A percentile compares a stretch with the other conserved stretches of the same genome.
phyloP scores from a whole-genome alignment of 768 basidiomycete species.

The Xanthoconium purpureum region DNA sequence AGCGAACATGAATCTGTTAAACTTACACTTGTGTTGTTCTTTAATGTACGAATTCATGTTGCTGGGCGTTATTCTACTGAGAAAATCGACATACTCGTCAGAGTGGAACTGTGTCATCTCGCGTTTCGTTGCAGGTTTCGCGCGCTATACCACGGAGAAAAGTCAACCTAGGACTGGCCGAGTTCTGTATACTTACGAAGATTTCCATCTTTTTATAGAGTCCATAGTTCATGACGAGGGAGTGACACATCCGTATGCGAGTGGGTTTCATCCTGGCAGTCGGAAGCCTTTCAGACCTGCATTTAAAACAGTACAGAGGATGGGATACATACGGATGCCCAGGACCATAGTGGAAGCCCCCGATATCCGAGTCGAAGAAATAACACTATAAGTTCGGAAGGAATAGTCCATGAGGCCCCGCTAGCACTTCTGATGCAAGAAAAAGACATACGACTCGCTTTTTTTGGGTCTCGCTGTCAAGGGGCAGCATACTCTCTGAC shows the following conservation, averaged over 20 bases:
- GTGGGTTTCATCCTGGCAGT: conserved; percentile 88
- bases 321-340: conserved; percentile 76
- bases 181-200: conserved; percentile 62
- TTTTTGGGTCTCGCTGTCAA: conserved; percentile 71
- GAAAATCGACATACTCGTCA: conserved; percentile 98
- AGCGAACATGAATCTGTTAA: neutral
- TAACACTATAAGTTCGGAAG: conserved; percentile 65
- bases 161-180: neutral
- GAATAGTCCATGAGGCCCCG: conserved; percentile 5
- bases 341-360: conserved; percentile 98
- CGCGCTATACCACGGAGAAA: conserved; percentile 57
- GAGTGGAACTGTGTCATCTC: conserved; percentile 99
- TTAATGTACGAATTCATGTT: conserved; percentile 93
- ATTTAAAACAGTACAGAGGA: neutral
- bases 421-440: neutral
- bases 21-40: conserved; percentile 92
- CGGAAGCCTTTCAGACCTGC: neutral
- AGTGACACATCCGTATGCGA: conserved; percentile 98
- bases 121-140: conserved; percentile 98
- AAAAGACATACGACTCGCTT: conserved; percentile 76
- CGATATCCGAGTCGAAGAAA: conserved; percentile 99
- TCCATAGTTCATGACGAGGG: conserved; percentile 99
- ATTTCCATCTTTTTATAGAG: conserved; percentile 99
- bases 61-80: conserved; percentile 88
- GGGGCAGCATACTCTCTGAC: conserved; percentile 49